These are phyloP conservation scores for Gymnopilus junonius DNA, from an alignment of 768 basidiomycete species.

Conservation along the genomic window DNA sequence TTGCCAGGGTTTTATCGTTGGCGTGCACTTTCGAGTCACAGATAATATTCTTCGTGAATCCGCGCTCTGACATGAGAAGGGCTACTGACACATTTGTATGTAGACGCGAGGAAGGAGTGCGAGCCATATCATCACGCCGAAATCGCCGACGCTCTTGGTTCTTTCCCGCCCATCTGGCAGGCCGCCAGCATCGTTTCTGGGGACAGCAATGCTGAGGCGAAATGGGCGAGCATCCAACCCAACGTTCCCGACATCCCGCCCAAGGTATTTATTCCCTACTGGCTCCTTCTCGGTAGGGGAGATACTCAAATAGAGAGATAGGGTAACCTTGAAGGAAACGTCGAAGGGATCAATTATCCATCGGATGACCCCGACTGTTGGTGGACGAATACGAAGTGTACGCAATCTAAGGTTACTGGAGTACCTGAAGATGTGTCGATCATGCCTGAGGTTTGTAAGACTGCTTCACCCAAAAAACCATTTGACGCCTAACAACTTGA, in stretches of 20 bases:
- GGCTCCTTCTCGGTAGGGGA: not conserved
- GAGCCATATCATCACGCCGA: conserved; percentile 45
- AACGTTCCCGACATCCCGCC: conserved; percentile 52
- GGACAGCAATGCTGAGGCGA: conserved; percentile 46
- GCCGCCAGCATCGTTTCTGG: conserved; percentile 44
- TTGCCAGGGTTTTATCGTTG: not conserved
- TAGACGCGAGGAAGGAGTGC: conserved; percentile 39
- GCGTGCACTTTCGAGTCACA: not conserved
- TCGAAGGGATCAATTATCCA: conserved; percentile 38
- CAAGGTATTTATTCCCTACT: conserved; percentile 34
- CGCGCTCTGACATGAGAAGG: not conserved
- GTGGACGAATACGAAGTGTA: conserved; percentile 51
- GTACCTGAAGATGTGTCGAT: conserved; percentile 46
- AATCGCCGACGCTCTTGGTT: conserved; percentile 29
- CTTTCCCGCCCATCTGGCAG: conserved; percentile 53
- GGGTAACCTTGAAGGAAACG: conserved; percentile 31
- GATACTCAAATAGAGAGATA: conserved; percentile 4
- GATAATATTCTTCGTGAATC: not conserved
- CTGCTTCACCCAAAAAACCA: not conserved
- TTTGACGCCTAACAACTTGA: not conserved
- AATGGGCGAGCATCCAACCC: conserved; percentile 46
- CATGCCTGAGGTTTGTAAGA: conserved; percentile 50
- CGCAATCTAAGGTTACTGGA: conserved; percentile 47
- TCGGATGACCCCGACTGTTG: conserved; percentile 55
- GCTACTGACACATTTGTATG: not conserved